Evolutionary conservation across 192 early-diverging fungal species (phyloP).

Genomic region (Coemansia guatemalensis): DNA sequence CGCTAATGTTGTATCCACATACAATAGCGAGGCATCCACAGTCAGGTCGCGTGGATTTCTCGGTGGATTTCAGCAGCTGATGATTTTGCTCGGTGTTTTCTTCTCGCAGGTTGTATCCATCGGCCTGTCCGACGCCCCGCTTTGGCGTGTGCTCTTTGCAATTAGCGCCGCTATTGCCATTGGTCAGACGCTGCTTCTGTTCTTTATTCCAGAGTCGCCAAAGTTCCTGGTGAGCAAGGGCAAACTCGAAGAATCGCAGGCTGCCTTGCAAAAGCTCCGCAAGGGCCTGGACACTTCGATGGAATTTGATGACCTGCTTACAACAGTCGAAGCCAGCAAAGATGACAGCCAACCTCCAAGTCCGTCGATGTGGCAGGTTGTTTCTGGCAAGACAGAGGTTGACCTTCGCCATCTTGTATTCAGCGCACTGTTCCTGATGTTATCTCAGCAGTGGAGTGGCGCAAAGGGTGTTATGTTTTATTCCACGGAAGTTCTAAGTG

Average conservation of each 20-base stretch:
- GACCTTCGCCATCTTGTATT: constrained; percentile 65
- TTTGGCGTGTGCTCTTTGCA: constrained; percentile 75
- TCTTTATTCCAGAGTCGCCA: constrained; percentile 79
- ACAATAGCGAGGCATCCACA: constrained; percentile 77
- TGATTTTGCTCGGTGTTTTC: constrained; percentile 80
- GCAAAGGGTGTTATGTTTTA: constrained; percentile 91
- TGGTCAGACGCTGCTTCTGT: constrained; percentile 65
- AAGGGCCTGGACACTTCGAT: constrained; percentile 43
- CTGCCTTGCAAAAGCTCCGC: constrained; percentile 58
- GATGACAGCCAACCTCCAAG: constrained; percentile 23
- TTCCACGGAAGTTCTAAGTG: constrained; percentile 70
- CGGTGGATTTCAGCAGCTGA: constrained; percentile 82
- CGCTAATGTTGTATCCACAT: constrained; percentile 77
- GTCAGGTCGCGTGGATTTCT: constrained; percentile 66
- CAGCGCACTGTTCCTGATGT: constrained; percentile 67
- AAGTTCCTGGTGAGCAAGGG: constrained; percentile 62
- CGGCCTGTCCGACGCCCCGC: constrained; percentile 57
- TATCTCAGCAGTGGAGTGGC: constrained; percentile 86
- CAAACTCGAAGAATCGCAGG: constrained; percentile 55
- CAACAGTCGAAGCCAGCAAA: constrained; percentile 22
- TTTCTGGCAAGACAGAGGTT: constrained; percentile 39
- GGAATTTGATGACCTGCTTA: constrained; percentile 64
- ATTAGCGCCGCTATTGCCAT: constrained; percentile 60
- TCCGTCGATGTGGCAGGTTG: constrained; percentile 43
- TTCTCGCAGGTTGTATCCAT: constrained; percentile 68